Evolutionary conservation across 2,329 filamentous ascomycete genomes (phyloP), one percentile per base, ranked within the genome.

Genomic region (Rutstroemia sp.): DNA sequence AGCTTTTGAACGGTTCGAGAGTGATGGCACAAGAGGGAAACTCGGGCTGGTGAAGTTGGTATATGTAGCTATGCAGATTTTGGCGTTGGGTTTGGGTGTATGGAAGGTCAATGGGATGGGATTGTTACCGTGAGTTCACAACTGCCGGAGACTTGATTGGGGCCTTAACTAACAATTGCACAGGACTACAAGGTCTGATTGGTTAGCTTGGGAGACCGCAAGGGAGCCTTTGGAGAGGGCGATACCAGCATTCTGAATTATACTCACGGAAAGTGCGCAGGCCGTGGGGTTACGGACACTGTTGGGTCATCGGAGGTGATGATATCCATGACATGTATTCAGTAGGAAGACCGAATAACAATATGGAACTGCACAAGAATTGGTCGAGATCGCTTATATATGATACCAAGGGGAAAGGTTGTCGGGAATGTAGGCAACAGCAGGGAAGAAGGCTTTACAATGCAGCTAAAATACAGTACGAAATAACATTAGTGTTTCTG

Each of bases 41-140:
- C 79, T 97, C 65, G 71, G 95, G 57, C 81, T 86, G 65, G 91
- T 94, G 55, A 99, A 99, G 79, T 72, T 87, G 51, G 87, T 91
- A 5, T 99, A 95, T 70, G 81, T 99, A 45, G 78, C 83, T 5
- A 94, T 92, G 80, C 95, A 99, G 72, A 71, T 95, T 61, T 73
- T 94, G 56, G 87, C 92, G 52, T 72, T 99, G 65, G 91, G 79
- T 0, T 75, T 99, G 69, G 94, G 94, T 3, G 77, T 99, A 52
- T 99, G 91, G 90, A 99, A 99, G 73, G 85, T 99, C 27, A 96
- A 97, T 72, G 85, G 82, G 39, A 99, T 99, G 94, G 94, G 94
- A 0, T 74, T 99, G 65, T 77, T 99, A 71, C 94, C 94, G 84
- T 92, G 79, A 71, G 88, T 82, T 54, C 14, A n/a, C 21, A 16